Evolutionary conservation across 441 rosid genomes (phyloP), one percentile per base, ranked within the genome.

Genomic region (Gossypium laxum): DNA sequence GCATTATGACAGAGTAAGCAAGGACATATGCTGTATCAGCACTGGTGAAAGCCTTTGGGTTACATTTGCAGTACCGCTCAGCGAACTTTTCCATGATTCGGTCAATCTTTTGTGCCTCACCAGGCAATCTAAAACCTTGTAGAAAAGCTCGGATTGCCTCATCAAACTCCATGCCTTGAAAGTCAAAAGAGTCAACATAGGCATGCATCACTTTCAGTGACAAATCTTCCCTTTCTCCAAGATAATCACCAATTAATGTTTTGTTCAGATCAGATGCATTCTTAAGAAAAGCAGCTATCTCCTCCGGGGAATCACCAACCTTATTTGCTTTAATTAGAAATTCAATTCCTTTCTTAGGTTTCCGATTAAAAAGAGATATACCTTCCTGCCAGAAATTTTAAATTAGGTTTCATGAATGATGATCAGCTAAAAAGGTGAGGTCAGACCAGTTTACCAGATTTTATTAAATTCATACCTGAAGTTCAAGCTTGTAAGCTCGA

Each of bases 31-130:
- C 98, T 24, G 98, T 92, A 70, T 92, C 98, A 34, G 98, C 98
- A 82, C 97, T 92, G 24, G 77, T 92, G 78, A 95, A 95, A 72
- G 85, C 95, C 75, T 95, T 92, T 30, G 96, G 88, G 76, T 95
- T 92, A 75, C 99, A 91, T 74, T 95, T 92, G 83, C 98, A 91
- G 78, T 91, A 94, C 71, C 93, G 89, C 83, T 92, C 97, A 54
- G 98, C 84, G 75, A 95, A 92, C 82, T 95, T 95, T 81, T 95
- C 99, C 99, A 92, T 95, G 76, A 92, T 91, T 63, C 98, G 84
- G 72, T 92, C 98, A 78, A 95, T 95, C 85, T 95, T 95, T 78
- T 95, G 98, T 62, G 99, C 99, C 85, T 95, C 99, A 71, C 99
- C 99, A 19, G 99, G 99, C 86, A 95, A 84, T 79, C 98, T 91